These are phyloP conservation scores for Dionaea muscipula DNA, from an alignment of 179 eudicot species.

Conservation along the genomic window DNA sequence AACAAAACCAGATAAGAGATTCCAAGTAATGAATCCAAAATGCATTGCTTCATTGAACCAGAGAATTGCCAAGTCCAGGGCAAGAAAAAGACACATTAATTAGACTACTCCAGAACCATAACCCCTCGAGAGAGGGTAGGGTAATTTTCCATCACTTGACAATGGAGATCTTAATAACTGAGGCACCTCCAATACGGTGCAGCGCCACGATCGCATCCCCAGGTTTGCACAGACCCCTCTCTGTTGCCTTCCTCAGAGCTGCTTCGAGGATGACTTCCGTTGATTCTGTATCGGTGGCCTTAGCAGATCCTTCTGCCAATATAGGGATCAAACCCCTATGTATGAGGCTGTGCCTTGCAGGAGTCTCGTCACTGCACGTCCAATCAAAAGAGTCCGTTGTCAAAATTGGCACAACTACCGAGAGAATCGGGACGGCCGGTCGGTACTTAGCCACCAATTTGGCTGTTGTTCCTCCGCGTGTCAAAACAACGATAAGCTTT, in stretches of 20 bases:
- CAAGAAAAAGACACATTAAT: background rate
- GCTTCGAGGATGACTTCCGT: conserved; percentile 34
- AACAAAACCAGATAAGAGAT: background rate
- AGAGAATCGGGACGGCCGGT: conserved; percentile 34
- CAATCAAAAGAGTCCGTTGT: conserved; percentile 37
- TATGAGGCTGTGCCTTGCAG: conserved; percentile 36
- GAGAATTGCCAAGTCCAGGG: background rate
- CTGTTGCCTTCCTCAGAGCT: conserved; percentile 29
- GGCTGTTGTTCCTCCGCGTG: conserved; percentile 39
- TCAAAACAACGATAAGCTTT: conserved; percentile 31
- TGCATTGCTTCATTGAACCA: background rate
- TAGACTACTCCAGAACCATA: no score
- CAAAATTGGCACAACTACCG: conserved; percentile 34
- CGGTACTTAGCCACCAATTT: conserved; percentile 36
- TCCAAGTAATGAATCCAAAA: background rate
- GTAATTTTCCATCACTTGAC: conserved; percentile 21
- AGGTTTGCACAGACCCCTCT: conserved; percentile 23
- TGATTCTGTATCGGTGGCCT: conserved; percentile 34
- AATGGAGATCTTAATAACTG: conserved; percentile 33
- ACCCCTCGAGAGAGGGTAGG: no score
- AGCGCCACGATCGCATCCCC: conserved; percentile 35
- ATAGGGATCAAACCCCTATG: conserved; percentile 32
- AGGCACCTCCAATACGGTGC: conserved; percentile 42
- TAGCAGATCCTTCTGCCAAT: conserved; percentile 37
- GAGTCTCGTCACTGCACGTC: conserved; percentile 38